Evolutionary conservation across 2,329 filamentous ascomycete species (phyloP).

Genomic region (Laburnicola sp.): DNA sequence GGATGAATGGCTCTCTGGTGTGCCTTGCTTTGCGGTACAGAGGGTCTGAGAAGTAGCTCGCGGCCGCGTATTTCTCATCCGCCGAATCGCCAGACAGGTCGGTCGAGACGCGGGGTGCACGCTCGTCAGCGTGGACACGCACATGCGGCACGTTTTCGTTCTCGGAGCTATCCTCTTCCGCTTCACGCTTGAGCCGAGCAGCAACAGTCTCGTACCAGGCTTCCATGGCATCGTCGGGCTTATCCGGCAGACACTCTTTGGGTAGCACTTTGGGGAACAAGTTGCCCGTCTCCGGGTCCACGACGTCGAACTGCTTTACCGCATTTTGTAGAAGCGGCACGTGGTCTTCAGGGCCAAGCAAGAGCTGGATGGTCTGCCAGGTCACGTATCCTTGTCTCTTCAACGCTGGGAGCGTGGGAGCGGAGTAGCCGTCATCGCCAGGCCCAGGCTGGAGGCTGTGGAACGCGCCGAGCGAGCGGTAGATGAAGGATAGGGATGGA

Average conservation of each 20-base stretch:
- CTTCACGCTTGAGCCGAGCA: slow-evolving; percentile 68
- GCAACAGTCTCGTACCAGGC: slow-evolving; percentile 82
- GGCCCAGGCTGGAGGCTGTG: slow-evolving; percentile 77
- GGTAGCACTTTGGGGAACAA: slow-evolving; percentile 64
- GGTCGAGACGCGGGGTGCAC: slow-evolving; percentile 32
- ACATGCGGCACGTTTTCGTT: slow-evolving; percentile 18
- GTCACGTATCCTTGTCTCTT: slow-evolving; percentile 83
- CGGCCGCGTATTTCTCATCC: slow-evolving; percentile 50
- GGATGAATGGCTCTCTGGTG: slow-evolving; percentile 47
- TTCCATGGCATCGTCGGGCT: slow-evolving; percentile 78
- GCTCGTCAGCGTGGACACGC: slow-evolving; percentile 27
- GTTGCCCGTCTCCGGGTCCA: slow-evolving; percentile 66
- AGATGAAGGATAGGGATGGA: slow-evolving; percentile 84
- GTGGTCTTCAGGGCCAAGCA: slow-evolving; percentile 86
- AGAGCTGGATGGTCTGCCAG: slow-evolving; percentile 90
- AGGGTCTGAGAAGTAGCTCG: slow-evolving; percentile 55
- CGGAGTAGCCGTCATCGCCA: slow-evolving; percentile 67
- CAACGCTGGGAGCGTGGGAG: slow-evolving; percentile 79
- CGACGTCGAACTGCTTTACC: slow-evolving; percentile 74
- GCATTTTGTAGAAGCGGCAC: slow-evolving; percentile 80
- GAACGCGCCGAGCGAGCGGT: slow-evolving; percentile 86
- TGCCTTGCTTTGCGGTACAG: slow-evolving; percentile 52
- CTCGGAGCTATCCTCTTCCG: slow-evolving; percentile 43
- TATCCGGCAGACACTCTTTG: slow-evolving; percentile 69
- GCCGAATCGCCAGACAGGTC: slow-evolving; percentile 44